Evolutionary conservation across 2,329 filamentous ascomycete genomes (phyloP), one percentile per base, ranked within the genome.

Genomic region (Clonostachys sp.): DNA sequence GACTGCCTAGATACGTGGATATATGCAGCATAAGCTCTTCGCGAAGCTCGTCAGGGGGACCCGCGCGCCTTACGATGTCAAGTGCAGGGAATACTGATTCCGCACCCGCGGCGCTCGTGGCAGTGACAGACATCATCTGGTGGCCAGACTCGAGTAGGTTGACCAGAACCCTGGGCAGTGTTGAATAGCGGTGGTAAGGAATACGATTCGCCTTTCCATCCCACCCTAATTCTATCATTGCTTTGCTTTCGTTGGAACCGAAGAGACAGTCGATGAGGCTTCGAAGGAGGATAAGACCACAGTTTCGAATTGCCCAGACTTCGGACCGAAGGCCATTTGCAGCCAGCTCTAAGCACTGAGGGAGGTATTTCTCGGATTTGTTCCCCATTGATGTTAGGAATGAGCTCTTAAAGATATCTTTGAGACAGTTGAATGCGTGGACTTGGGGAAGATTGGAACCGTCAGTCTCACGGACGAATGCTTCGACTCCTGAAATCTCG

Each of bases 221-320:
- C 80, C 82, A 84, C 3, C 82, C 80, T 44, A 69, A 77, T 62
- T 77, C 85, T 57, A 77, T 83, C 43, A 67, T 71, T 5, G 67
- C 56, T 60, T 85, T 91, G 71, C 73, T 89, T 65, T 90, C 86
- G 47, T 82, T 84, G 0, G 84, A 89, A 14, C 89, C 88, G 30
- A 94, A 81, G 1, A 95, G 71, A 52, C 81, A 80, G 60, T 94
- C 89, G 45, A 95, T 87, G 6, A 96, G 74, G 51, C 90, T 89
- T 47, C 92, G 83, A 53, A 97, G 84, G 7, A 99, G 80, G 68
- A 97, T 87, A 34, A 97, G 70, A 3, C 91, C 91, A 55, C 91
- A 96, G 63, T 99, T 99, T 1, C 91, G 85, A 48, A 99, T 91
- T 0, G 91, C 89, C 94, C 94, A 99, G 18, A 94, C 82, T 50